Evolutionary conservation across 2,329 filamentous ascomycete species (phyloP), one percentile per base, ranked within the genome.

Genomic region (Colletotrichum lentis): DNA sequence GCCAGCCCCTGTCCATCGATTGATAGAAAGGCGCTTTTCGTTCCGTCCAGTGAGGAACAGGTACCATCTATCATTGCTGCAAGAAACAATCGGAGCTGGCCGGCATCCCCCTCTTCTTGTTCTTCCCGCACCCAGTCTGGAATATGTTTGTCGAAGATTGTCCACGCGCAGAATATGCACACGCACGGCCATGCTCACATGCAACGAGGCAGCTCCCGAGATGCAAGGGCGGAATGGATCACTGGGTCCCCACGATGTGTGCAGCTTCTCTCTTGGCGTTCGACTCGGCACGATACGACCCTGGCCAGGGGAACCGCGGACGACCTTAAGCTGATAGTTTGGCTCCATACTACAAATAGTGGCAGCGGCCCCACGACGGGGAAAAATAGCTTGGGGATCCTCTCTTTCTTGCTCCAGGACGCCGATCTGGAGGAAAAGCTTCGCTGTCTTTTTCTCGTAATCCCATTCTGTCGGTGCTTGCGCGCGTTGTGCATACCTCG

Each of bases 221-320:
- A 68, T 64, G 64, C 49, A 64, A 68, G 67, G 64, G 67, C 59
- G 64, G 64, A 59, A 59, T 65, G 55, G 54, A 16, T 41, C 64
- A 46, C 55, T 22, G 35, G 46, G 20, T 50, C 31, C 31, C 37
- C 12, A 37, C 35, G 20, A 24, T 46, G 10, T n/a, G 37, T 43
- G 24, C 18, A 20, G 46, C 37, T 60, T 43, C 6, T 43, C 6
- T 31, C 57, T 60, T 60, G 57, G 57, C 57, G 16, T 24, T 52
- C 46, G 35, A 22, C 47, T 43, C 57, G 57, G 35, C 37, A 22
- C 20, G 57, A 52, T 52, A 31, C 57, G 35, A 60, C 57, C 46
- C 46, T 52, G 20, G 20, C 47, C 46, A 60, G 57, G 57, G 31
- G 57, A 60, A 50, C 8, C 5, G 35, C 12, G 16, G 53, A 43